phyloP scores from a whole-genome alignment of 441 rosid genomes.

The Mallotus repandus region DNA sequence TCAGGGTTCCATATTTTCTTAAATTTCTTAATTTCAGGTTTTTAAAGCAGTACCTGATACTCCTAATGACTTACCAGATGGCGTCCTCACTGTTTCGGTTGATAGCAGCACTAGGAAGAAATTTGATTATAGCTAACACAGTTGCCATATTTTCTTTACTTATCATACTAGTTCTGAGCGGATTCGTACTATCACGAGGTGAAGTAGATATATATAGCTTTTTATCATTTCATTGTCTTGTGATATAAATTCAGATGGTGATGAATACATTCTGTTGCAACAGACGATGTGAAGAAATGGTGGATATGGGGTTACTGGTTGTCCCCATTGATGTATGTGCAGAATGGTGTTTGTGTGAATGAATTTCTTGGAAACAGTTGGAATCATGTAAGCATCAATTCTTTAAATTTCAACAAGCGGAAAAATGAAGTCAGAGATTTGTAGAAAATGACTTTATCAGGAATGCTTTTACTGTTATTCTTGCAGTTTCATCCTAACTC shows the following conservation, averaged over 20 bases:
- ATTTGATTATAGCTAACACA: conserved; percentile 61
- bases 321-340: conserved; percentile 69
- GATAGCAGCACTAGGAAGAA: conserved; percentile 58
- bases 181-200: conserved; percentile 63
- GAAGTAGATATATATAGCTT: background rate
- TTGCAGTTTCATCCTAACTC: conserved; percentile 54
- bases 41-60: conserved; percentile 54
- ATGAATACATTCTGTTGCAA: conserved; percentile 13
- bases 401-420: background rate
- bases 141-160: conserved; percentile 49
- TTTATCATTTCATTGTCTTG: background rate
- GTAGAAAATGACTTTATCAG: conserved; percentile 2
- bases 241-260: conserved; percentile 11
- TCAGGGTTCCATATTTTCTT: conserved; percentile 5
- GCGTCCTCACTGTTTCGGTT: conserved; percentile 55
- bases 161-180: conserved; percentile 50
- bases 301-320: conserved; percentile 78
- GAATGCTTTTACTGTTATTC: background rate
- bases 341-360: conserved; percentile 57
- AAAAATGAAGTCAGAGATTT: background rate
- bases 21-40: conserved; percentile 44
- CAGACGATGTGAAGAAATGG: conserved; percentile 63
- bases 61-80: conserved; percentile 50
- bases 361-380: conserved; percentile 64
- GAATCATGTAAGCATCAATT: conserved; percentile 46